phyloP scores from a whole-genome alignment of 2,329 filamentous ascomycete genomes.

The Scortechinia acanthostroma region DNA sequence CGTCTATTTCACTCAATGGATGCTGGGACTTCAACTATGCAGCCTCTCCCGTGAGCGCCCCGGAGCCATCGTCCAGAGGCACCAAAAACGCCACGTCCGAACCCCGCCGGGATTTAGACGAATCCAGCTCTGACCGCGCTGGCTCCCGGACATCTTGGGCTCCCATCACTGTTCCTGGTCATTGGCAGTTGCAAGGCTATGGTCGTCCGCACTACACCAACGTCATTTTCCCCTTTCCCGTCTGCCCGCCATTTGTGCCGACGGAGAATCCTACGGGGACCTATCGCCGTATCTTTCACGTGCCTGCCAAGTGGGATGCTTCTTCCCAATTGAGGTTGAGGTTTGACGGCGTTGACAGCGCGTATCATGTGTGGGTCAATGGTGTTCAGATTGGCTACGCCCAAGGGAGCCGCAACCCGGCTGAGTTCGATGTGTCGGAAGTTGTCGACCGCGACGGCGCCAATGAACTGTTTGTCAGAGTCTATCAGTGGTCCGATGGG shows the following conservation, averaged over 20 bases:
- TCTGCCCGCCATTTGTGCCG: slow-evolving; percentile 55
- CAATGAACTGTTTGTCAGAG: slow-evolving; percentile 55
- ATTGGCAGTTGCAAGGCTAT: slow-evolving; percentile 67
- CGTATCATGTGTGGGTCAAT: slow-evolving; percentile 66
- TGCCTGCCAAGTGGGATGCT: slow-evolving; percentile 39
- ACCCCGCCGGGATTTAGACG: slow-evolving; percentile 24
- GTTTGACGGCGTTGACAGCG: slow-evolving; percentile 68
- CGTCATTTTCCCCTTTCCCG: slow-evolving; percentile 57
- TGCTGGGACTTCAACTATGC: slow-evolving; percentile 47
- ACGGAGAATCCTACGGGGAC: slow-evolving; percentile 58
- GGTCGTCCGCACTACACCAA: slow-evolving; percentile 66
- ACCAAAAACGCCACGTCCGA: slow-evolving; percentile 11
- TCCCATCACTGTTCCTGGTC: slow-evolving; percentile 53
- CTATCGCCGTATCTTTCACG: slow-evolving; percentile 45
- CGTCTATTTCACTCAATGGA: no score
- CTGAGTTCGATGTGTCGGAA: slow-evolving; percentile 61
- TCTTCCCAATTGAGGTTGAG: slow-evolving; percentile 53
- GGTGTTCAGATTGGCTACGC: slow-evolving; percentile 57
- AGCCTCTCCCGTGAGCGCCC: slow-evolving; percentile 33
- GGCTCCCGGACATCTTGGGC: slow-evolving; percentile 30
- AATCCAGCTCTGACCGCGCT: slow-evolving; percentile 21
- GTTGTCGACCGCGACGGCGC: slow-evolving; percentile 30
- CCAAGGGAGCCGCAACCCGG: slow-evolving; percentile 61
- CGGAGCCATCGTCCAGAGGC: slow-evolving; percentile 16
- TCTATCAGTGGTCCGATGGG: slow-evolving; percentile 66